phyloP scores from a whole-genome alignment of 2,329 filamentous ascomycete genomes.

The Verruconis gallopava region DNA sequence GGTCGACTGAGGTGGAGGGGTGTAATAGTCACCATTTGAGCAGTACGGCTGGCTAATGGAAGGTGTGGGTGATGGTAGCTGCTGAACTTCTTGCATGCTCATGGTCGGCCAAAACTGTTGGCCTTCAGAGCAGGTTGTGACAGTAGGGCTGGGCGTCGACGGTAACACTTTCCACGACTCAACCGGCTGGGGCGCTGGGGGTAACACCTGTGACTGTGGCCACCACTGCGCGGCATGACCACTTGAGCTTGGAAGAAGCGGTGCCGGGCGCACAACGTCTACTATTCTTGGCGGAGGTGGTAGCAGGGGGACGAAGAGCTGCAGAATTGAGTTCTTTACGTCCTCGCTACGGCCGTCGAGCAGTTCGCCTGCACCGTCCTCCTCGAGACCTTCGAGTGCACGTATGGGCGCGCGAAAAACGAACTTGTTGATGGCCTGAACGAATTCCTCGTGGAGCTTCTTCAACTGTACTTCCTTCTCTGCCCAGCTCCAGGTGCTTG shows the following conservation, averaged over 20 bases:
- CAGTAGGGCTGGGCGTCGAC: slow-evolving; percentile 65
- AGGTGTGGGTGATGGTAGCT: slow-evolving; percentile 65
- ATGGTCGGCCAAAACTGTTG: slow-evolving; percentile 56
- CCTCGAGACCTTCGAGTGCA: slow-evolving; percentile 88
- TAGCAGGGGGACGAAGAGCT: slow-evolving; percentile 72
- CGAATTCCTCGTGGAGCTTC: slow-evolving; percentile 92
- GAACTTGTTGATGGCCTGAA: slow-evolving; percentile 94
- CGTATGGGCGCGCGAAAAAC: slow-evolving; percentile 83
- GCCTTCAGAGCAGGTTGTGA: slow-evolving; percentile 58
- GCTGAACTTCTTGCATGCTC: slow-evolving; percentile 55
- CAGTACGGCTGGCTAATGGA: slow-evolving; percentile 69
- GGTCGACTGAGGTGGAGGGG: slow-evolving; percentile 40
- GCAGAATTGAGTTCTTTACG: slow-evolving; percentile 76
- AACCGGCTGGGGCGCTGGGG: slow-evolving; percentile 54
- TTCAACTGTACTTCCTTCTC: slow-evolving; percentile 94
- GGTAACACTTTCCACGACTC: slow-evolving; percentile 86
- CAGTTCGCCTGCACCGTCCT: slow-evolving; percentile 89
- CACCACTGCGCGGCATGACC: slow-evolving; percentile 63
- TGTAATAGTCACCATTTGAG: slow-evolving; percentile 62
- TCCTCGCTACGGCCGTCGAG: slow-evolving; percentile 85
- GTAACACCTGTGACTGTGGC: slow-evolving; percentile 42
- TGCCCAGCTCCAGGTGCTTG: slow-evolving; percentile 84
- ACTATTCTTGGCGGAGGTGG: slow-evolving; percentile 79
- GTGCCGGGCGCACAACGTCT: slow-evolving; percentile 76
- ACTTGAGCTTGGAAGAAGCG: slow-evolving; percentile 73